Conservation (phyloP, 371 early-diverging fungal species). For the Mucor mucedo region DNA sequence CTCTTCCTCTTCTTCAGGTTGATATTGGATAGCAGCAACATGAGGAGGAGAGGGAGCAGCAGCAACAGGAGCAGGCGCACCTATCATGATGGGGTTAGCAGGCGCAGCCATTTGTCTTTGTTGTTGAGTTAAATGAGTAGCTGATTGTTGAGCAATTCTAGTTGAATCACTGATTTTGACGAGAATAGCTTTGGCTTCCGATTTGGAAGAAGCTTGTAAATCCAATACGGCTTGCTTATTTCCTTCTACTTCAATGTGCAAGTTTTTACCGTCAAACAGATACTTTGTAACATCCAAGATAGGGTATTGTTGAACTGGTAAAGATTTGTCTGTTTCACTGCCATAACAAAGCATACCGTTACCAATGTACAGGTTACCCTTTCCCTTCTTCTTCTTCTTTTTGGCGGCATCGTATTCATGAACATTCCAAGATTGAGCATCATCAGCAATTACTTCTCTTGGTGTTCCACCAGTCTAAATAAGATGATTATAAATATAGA, state of each 20-base stretch:
- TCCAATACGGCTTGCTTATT: constrained; percentile 60
- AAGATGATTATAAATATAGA: neutral
- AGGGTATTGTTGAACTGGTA: constrained; percentile 70
- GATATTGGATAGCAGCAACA: neutral
- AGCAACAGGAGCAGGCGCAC: neutral
- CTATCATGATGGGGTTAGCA: constrained; percentile 3
- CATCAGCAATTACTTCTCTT: constrained; percentile 33
- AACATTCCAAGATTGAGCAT: constrained; percentile 52
- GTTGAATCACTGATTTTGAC: constrained; percentile 66
- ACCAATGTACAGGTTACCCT: constrained; percentile 73
- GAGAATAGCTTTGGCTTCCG: constrained; percentile 71
- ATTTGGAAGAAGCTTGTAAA: constrained; percentile 69
- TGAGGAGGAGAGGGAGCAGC: neutral
- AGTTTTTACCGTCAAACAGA: constrained; percentile 64
- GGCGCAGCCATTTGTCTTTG: constrained; percentile 30
- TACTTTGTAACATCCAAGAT: constrained; percentile 66
- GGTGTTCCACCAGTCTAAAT: constrained; percentile 24
- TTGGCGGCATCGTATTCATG: constrained; percentile 69
- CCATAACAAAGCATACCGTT: constrained; percentile 71
- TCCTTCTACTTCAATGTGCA: constrained; percentile 68
- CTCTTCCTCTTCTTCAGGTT: constrained; percentile 32
- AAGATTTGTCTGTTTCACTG: constrained; percentile 74
- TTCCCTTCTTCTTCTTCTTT: constrained; percentile 79
- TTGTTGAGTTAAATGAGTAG: constrained; percentile 19
- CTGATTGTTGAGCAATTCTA: constrained; percentile 46